phyloP scores from a whole-genome alignment of 1,284 basidiomycete species.

The Dichomitus squalens region DNA sequence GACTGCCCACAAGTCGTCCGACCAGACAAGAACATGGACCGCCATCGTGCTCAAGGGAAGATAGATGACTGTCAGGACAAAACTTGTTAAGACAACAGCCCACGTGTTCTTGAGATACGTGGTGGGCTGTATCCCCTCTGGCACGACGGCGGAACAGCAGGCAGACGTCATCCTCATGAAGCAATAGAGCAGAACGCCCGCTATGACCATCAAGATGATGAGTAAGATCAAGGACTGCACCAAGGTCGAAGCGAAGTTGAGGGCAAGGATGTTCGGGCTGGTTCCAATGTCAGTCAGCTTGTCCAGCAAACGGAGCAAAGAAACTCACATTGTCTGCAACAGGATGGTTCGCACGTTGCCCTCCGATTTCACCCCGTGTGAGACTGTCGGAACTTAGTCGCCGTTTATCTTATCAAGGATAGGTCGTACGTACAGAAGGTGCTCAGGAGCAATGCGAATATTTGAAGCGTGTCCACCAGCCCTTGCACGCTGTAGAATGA shows the following conservation, averaged over 20 bases:
- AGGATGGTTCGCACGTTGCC: slow-evolving; percentile 59
- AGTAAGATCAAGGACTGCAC: slow-evolving; percentile 57
- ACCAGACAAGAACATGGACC: slow-evolving; percentile 72
- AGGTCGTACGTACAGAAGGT: slow-evolving; percentile 51
- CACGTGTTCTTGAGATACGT: slow-evolving; percentile 47
- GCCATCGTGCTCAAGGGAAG: slow-evolving; percentile 74
- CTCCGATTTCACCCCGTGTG: slow-evolving; percentile 40
- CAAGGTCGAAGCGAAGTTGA: slow-evolving; percentile 64
- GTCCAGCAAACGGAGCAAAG: slow-evolving; percentile 1
- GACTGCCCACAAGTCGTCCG: slow-evolving; percentile 73
- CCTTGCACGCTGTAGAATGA: slow-evolving; percentile 72
- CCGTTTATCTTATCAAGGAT: neutral
- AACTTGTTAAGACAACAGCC: slow-evolving; percentile 59
- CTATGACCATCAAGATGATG: slow-evolving; percentile 53
- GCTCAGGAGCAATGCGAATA: slow-evolving; percentile 68
- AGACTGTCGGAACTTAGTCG: slow-evolving; percentile 37
- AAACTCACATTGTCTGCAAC: slow-evolving; percentile 63
- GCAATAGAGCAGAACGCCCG: slow-evolving; percentile 54
- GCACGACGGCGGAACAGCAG: slow-evolving; percentile 48
- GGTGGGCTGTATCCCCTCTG: slow-evolving; percentile 58
- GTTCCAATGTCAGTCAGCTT: slow-evolving; percentile 14
- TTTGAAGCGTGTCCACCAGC: slow-evolving; percentile 65
- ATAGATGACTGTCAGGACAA: slow-evolving; percentile 65
- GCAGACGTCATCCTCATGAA: slow-evolving; percentile 53
- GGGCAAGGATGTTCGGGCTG: slow-evolving; percentile 70